Evolutionary conservation across 176 grass and related monocot species (phyloP).

Genomic region (Themeda triandra): DNA sequence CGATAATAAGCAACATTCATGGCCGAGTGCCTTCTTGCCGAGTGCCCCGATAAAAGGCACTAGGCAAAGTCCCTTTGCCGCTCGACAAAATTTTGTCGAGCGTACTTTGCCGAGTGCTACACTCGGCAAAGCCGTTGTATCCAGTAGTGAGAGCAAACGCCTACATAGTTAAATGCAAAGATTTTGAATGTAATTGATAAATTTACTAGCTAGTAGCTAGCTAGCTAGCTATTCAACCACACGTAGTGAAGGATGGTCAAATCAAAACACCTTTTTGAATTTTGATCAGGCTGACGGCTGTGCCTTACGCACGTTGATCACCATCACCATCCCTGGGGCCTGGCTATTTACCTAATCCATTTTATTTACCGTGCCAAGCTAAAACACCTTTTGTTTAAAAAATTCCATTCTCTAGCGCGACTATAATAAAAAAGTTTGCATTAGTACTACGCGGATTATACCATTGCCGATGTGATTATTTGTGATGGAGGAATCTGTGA

Average conservation of each 20-base stretch:
- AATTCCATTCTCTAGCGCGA: neutral
- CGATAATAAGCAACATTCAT: conserved; percentile 40
- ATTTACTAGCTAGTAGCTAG: too few relatives aligned
- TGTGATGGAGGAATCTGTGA: too few relatives aligned
- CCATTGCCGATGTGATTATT: neutral
- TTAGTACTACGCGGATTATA: neutral
- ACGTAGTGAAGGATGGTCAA: neutral
- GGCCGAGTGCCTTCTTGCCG: too few relatives aligned
- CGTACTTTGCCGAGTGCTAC: too few relatives aligned
- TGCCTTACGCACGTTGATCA: neutral
- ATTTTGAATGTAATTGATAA: too few relatives aligned
- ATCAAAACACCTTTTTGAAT: neutral
- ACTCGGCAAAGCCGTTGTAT: too few relatives aligned
- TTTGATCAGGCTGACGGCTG: neutral
- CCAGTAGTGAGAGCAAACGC: neutral
- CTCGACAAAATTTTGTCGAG: too few relatives aligned
- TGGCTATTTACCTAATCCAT: neutral
- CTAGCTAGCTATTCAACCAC: neutral
- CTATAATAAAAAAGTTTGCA: neutral
- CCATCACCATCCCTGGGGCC: neutral
- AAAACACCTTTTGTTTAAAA: neutral
- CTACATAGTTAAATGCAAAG: neutral
- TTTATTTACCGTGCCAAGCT: neutral
- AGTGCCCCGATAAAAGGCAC: too few relatives aligned
- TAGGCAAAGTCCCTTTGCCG: too few relatives aligned